phyloP scores from a whole-genome alignment of 2,329 filamentous ascomycete genomes.

The Cladosporium phlei region DNA sequence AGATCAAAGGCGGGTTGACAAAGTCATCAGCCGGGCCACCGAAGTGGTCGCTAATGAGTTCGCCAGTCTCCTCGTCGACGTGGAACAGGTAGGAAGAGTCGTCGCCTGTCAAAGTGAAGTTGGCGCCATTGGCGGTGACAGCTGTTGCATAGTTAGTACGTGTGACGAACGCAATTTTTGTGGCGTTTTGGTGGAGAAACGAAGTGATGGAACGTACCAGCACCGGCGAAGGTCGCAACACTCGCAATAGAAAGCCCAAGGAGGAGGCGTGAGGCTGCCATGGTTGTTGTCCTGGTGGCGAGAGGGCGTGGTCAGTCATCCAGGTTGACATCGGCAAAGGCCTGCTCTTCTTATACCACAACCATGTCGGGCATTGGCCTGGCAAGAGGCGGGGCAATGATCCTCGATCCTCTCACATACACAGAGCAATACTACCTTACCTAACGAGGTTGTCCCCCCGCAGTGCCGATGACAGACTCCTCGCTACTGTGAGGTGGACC shows the following conservation, averaged over 20 bases:
- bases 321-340: not conserved
- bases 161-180: constrained; percentile 6
- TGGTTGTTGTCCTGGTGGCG: not conserved
- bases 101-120: constrained; percentile 54
- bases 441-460: no score
- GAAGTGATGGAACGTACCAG: not conserved
- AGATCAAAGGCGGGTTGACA: constrained; percentile 39
- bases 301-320: not conserved
- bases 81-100: constrained; percentile 61
- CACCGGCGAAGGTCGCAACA: constrained; percentile 4
- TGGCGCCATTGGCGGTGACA: constrained; percentile 50
- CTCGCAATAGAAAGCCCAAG: constrained; percentile 9
- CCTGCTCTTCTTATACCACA: constrained; percentile 7
- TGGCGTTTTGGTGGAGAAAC: not conserved
- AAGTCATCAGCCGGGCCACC: constrained; percentile 53
- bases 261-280: constrained; percentile 4
- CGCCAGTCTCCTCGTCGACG: constrained; percentile 52
- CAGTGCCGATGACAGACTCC: no score
- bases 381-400: constrained; percentile 11
- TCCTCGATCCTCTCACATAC: no score
- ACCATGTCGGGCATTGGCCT: not conserved
- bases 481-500: no score
- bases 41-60: constrained; percentile 59
- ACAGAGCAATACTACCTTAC: no score
- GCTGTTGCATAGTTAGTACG: constrained; percentile 33